Evolutionary conservation across 164 flowering plant genomes (phyloP), one percentile per base, ranked within the genome.

Genomic region (Amborella trichopoda): DNA sequence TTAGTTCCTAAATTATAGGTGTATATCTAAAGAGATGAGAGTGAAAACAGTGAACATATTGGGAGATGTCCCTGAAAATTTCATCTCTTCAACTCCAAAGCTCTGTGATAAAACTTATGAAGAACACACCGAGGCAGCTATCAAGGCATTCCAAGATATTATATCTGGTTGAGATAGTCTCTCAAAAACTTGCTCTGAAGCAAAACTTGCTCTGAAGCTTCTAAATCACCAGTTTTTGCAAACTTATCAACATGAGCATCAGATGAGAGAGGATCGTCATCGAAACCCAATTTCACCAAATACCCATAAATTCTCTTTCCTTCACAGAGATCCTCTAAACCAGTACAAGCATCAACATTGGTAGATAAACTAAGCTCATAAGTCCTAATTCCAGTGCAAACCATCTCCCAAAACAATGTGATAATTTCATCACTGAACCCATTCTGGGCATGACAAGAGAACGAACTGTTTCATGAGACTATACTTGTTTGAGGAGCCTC

Each of bases 211-310:
- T 67, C 52, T 4, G 93, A 69, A 51, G 65, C 75, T 33, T 67
- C 64, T 28, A 80, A 53, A 45, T 53, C 61, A 26, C 84, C 84
- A 10, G 54, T 54, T 69, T 83, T 86, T 12, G 79, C 67, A 64
- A 82, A 82, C 93, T 82, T 80, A 58, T 80, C 83, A 50, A 86
- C 73, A 12, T 82, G 79, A 24, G 95, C 83, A 60, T 82, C 82
- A 26, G 53, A 63, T 2, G 86, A 80, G 66, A 71, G 80, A 11
- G 61, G 68, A 62, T 82, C 86, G 0, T 58, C 52, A 43, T 61
- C 72, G 62, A 68, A 65, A 0, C 93, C 95, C 36, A 76, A 78
- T 61, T 71, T 78, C 43, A 77, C 57, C 46, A 82, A 48, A 44
- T 33, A 68, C 32, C 91, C 88, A 60, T 85, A 91, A 52, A 74